Conservation (phyloP, 2,329 filamentous ascomycete genomes). For the Sclerotinia trifoliorum region DNA sequence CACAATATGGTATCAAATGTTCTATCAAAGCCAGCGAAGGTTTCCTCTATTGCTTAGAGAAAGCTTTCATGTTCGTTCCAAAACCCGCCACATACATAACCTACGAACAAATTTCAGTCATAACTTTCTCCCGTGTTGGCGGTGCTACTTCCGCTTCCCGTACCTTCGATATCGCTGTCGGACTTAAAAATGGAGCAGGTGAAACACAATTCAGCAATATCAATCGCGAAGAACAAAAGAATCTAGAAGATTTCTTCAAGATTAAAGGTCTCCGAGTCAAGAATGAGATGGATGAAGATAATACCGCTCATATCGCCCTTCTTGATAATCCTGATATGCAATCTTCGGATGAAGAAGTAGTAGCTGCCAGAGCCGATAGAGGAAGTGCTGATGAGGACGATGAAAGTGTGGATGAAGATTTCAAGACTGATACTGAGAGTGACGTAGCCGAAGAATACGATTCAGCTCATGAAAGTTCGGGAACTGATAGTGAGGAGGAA, state of each 20-base stretch:
- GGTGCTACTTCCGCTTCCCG: conserved; percentile 90
- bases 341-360: conserved; percentile 75
- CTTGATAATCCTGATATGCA: conserved; percentile 76
- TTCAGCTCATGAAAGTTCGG: conserved; percentile 83
- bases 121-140: conserved; percentile 94
- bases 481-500: conserved; percentile 61
- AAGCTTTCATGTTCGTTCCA: conserved; percentile 98
- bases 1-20: conserved; percentile 95
- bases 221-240: conserved; percentile 95
- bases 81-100: conserved; percentile 97
- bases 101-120: conserved; percentile 85
- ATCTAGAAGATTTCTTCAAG: conserved; percentile 96
- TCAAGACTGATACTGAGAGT: conserved; percentile 85
- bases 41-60: conserved; percentile 94
- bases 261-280: conserved; percentile 92
- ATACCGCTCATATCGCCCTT: conserved; percentile 70
- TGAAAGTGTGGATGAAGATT: conserved; percentile 94
- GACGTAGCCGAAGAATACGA: conserved; percentile 97
- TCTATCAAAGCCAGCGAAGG: conserved; percentile 99
- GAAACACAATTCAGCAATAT: conserved; percentile 99
- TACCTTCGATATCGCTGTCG: conserved; percentile 95
- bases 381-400: conserved; percentile 95
- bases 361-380: conserved; percentile 67
- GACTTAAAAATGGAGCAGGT: conserved; percentile 79
- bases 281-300: conserved; percentile 96